These are phyloP conservation scores for Euphorbia celastroides DNA, from an alignment of 441 rosid species.

Conservation along the genomic window DNA sequence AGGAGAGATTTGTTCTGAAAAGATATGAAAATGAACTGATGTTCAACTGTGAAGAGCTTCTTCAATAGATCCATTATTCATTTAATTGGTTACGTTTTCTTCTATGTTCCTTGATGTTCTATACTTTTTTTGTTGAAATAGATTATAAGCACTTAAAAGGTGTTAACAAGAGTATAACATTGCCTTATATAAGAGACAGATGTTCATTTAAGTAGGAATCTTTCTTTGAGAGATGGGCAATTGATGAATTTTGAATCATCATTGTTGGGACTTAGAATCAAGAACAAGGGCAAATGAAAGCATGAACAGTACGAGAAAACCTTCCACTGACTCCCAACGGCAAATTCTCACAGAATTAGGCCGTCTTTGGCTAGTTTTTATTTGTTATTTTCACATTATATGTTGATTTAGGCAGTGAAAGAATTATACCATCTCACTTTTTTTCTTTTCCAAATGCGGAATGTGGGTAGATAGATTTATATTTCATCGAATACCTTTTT, in stretches of 20 bases:
- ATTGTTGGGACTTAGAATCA: not conserved
- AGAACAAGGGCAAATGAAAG: not conserved
- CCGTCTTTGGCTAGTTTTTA: not conserved
- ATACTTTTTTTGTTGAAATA: not conserved
- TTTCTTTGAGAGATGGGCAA: not conserved
- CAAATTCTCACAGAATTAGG: not conserved
- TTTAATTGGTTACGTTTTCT: not conserved
- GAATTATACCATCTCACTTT: not conserved
- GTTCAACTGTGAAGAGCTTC: slow-evolving; percentile 61
- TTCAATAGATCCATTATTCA: slow-evolving; percentile 17
- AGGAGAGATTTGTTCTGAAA: slow-evolving; percentile 85
- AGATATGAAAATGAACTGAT: slow-evolving; percentile 80
- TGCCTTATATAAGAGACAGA: not conserved
- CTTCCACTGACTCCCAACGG: not conserved
- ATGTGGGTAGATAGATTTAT: no score
- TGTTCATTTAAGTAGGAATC: not conserved
- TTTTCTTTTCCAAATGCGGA: no score
- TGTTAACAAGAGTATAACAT: not conserved
- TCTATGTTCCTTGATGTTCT: not conserved
- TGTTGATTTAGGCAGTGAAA: not conserved
- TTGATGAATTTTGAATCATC: not conserved
- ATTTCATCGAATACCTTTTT: no score
- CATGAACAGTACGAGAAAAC: not conserved
- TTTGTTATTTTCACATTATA: not conserved
- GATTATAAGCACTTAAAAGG: not conserved